A percentile compares a stretch with the other conserved stretches of the same genome.
These are phyloP conservation scores for Ceratobasidium theobromae DNA, from an alignment of 1,284 basidiomycete species.

Conservation along the genomic window DNA sequence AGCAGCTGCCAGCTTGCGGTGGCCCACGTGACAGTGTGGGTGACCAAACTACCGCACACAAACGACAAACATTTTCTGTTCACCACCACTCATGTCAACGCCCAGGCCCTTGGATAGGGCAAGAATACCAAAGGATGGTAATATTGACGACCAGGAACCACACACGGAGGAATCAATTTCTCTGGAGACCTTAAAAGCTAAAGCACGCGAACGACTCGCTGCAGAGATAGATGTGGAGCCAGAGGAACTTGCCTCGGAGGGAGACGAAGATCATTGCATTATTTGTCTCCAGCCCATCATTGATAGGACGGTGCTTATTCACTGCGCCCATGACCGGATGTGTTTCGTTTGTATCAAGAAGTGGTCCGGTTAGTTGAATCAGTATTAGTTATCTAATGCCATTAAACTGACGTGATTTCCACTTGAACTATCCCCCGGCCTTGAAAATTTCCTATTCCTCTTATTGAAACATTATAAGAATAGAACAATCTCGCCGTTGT, in stretches of 20 bases:
- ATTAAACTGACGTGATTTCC: too few relatives aligned
- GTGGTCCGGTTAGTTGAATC: slow-evolving; percentile 66
- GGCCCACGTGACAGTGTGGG: too few relatives aligned
- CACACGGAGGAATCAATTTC: background rate
- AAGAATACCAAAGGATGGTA: too few relatives aligned
- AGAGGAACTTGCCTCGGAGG: background rate
- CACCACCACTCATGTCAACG: too few relatives aligned
- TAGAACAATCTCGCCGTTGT: slow-evolving; percentile 47
- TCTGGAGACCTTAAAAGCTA: slow-evolving; percentile 11
- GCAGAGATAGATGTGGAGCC: background rate
- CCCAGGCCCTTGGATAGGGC: too few relatives aligned
- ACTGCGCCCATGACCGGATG: slow-evolving; percentile 79
- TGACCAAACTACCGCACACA: too few relatives aligned
- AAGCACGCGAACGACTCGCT: slow-evolving; percentile 7
- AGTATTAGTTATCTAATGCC: too few relatives aligned
- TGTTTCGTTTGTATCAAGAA: slow-evolving; percentile 84
- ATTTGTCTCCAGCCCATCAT: slow-evolving; percentile 76
- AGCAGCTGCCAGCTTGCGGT: too few relatives aligned
- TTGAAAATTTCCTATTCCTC: background rate
- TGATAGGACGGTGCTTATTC: slow-evolving; percentile 77
- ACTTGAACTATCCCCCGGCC: too few relatives aligned
- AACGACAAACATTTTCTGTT: too few relatives aligned
- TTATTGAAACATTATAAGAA: background rate
- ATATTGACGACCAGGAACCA: background rate
- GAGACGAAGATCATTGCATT: slow-evolving; percentile 52